Percentiles rank a stretch among this genome's conserved stretches.
Conservation (phyloP, 2,329 filamentous ascomycete genomes). For the Phaeosphaeriaceae sp. region DNA sequence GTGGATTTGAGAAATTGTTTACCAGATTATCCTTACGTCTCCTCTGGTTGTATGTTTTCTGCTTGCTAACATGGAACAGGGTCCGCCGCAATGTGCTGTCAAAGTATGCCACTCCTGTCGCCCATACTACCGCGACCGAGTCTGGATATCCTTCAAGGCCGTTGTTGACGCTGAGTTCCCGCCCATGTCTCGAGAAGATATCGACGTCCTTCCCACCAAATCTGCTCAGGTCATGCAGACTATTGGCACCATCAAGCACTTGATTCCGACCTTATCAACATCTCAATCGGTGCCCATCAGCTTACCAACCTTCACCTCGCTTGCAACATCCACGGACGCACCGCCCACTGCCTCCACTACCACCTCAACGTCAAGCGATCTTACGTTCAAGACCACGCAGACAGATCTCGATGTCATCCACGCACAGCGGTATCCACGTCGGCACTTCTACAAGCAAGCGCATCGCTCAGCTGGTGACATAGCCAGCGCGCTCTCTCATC, state of each 20-base stretch:
- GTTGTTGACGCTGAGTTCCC: slow-evolving; percentile 48
- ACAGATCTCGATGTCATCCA: slow-evolving; percentile 34
- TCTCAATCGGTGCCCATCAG: slow-evolving; percentile 11
- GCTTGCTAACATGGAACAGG: slow-evolving; percentile 1
- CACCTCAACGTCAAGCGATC: slow-evolving; percentile 27
- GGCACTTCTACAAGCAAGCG: slow-evolving; percentile 40
- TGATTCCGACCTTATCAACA: slow-evolving; percentile 1
- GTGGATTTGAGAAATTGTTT: background rate
- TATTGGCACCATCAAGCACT: slow-evolving; percentile 31
- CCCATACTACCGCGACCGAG: slow-evolving; percentile 56
- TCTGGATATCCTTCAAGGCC: slow-evolving; percentile 54
- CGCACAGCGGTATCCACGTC: slow-evolving; percentile 28
- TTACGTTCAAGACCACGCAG: slow-evolving; percentile 42
- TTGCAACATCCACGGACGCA: slow-evolving; percentile 15
- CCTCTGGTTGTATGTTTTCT: background rate
- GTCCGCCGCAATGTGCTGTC: slow-evolving; percentile 47
- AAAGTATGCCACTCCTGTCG: slow-evolving; percentile 59
- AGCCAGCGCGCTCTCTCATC: slow-evolving; percentile 20
- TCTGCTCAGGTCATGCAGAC: slow-evolving; percentile 43
- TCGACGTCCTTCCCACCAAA: slow-evolving; percentile 42
- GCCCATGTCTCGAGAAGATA: slow-evolving; percentile 42
- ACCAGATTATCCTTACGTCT: background rate
- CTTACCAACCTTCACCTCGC: slow-evolving; percentile 12
- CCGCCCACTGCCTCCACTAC: slow-evolving; percentile 19
- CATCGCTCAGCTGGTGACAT: slow-evolving; percentile 30